Evolutionary conservation across 2,329 filamentous ascomycete genomes (phyloP).

Genomic region (Claviceps cyperi): DNA sequence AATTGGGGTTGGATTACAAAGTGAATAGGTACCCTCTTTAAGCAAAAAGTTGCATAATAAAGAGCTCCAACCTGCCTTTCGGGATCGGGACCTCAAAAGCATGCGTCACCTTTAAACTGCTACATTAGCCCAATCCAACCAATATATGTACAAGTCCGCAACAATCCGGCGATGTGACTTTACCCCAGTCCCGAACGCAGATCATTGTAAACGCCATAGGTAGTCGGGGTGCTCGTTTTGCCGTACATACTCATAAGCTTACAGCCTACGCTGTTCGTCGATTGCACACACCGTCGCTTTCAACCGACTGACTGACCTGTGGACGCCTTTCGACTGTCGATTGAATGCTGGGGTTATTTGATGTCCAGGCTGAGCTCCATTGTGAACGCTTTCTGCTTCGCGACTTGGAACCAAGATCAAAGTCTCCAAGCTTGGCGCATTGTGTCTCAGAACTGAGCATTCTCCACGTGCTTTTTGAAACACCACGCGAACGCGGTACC

Average conservation of each 20-base stretch:
- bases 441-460: too few species aligned
- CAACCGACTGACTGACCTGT: too few species aligned
- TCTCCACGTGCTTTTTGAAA: neutral
- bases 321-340: too few species aligned
- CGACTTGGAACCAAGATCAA: neutral
- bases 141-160: neutral
- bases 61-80: too few species aligned
- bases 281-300: too few species aligned
- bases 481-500: neutral
- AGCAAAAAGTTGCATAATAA: too few species aligned
- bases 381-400: neutral
- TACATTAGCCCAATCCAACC: neutral
- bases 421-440: neutral
- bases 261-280: too few species aligned
- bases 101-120: neutral
- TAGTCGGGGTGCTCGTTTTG: neutral
- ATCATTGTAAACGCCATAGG: neutral
- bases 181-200: neutral
- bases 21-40: too few species aligned
- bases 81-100: too few species aligned
- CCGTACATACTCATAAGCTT: too few species aligned
- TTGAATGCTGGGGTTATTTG: neutral
- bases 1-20: too few species aligned
- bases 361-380: neutral
- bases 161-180: neutral